Conservation (phyloP, 441 rosid genomes). For the Arabidopsis lyrata region DNA sequence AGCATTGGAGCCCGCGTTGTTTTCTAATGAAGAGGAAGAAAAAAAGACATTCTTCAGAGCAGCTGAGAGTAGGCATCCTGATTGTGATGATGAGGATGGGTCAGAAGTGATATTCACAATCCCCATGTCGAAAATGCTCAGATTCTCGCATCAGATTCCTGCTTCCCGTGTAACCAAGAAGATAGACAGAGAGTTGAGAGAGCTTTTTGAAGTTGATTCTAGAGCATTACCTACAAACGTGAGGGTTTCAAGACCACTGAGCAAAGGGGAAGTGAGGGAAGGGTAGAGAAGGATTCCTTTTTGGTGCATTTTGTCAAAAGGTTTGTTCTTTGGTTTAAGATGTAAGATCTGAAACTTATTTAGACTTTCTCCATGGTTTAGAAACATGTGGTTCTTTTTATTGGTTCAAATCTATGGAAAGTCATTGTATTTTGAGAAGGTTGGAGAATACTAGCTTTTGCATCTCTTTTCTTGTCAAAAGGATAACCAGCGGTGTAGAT, state of each 20-base stretch:
- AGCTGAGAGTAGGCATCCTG: conserved; percentile 20
- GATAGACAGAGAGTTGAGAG: background rate
- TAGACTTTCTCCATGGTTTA: background rate
- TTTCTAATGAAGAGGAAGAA: background rate
- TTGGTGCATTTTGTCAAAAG: background rate
- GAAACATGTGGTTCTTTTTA: too few species aligned
- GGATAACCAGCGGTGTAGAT: too few species aligned
- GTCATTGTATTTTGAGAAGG: too few species aligned
- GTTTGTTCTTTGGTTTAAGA: background rate
- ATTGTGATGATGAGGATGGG: conserved; percentile 8
- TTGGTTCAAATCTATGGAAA: too few species aligned
- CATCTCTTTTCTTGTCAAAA: too few species aligned
- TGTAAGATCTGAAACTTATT: background rate
- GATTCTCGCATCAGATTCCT: conserved; percentile 26
- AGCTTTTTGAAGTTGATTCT: background rate
- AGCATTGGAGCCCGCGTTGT: background rate
- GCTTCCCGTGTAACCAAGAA: conserved; percentile 1
- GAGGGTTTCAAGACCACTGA: background rate
- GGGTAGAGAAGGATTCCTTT: background rate
- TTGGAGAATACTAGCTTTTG: too few species aligned
- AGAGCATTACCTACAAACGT: conserved; percentile 3
- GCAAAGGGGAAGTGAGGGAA: background rate
- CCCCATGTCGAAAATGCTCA: background rate
- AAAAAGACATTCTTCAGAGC: background rate
- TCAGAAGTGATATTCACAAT: conserved; percentile 6